Evolutionary conservation across 352 stramenopile genomes (phyloP).

Genomic region (Elongisporangium senticosum): DNA sequence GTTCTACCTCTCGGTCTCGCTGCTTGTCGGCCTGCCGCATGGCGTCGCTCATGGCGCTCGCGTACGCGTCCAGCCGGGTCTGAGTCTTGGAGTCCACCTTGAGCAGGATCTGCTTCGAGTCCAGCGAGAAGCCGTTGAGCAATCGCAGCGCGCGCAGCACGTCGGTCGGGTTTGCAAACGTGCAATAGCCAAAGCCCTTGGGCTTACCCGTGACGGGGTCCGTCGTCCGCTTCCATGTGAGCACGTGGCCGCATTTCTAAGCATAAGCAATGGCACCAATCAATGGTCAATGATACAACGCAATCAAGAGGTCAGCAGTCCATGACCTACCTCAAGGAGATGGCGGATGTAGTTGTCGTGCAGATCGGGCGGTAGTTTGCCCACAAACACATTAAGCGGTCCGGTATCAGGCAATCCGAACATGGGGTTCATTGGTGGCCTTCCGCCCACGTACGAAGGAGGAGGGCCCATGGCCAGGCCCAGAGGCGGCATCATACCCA

Average conservation of each 20-base stretch:
- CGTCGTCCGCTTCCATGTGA: conserved; percentile 39
- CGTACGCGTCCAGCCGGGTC: conserved; percentile 25
- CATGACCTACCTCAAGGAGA: conserved; percentile 33
- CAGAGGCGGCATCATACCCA: conserved; percentile 1
- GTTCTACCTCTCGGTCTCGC: conserved; percentile 17
- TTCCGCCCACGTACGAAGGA: conserved; percentile 1
- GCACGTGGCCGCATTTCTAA: conserved; percentile 33
- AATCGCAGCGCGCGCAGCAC: conserved; percentile 39
- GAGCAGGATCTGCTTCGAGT: conserved; percentile 36
- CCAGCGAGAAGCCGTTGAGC: conserved; percentile 34
- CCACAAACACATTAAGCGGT: conserved; percentile 41
- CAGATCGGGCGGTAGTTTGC: conserved; percentile 43
- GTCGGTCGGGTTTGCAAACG: conserved; percentile 22
- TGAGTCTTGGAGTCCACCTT: conserved; percentile 34
- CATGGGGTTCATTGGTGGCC: conserved; percentile 2
- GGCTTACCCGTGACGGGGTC: conserved; percentile 38
- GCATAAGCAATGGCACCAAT: neutral
- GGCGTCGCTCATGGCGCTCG: conserved; percentile 14
- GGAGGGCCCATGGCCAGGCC: conserved; percentile 2
- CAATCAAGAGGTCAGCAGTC: neutral
- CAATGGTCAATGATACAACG: conserved; percentile 2
- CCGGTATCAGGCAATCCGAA: conserved; percentile 14
- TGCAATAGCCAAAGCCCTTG: conserved; percentile 45
- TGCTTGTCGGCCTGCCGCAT: conserved; percentile 17
- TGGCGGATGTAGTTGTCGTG: conserved; percentile 49